Evolutionary conservation across 2,329 filamentous ascomycete genomes (phyloP).

Genomic region (Xylaria sp.): DNA sequence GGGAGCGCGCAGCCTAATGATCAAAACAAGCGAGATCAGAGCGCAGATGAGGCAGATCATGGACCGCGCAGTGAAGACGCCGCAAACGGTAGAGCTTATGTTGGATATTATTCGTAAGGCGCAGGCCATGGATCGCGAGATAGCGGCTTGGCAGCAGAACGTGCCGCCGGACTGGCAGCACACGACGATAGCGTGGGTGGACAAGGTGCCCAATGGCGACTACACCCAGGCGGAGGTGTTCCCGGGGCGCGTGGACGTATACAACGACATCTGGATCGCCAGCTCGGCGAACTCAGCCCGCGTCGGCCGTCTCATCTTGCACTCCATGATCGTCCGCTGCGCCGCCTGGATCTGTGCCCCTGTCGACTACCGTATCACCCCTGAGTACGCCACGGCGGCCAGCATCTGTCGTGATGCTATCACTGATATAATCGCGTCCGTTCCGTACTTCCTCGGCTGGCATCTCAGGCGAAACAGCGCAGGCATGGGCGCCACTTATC

Average conservation of each 20-base stretch:
- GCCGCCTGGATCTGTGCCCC: conserved; percentile 56
- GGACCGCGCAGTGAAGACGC: conserved; percentile 40
- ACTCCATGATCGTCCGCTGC: conserved; percentile 52
- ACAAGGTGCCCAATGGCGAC: conserved; percentile 47
- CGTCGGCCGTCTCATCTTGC: conserved; percentile 49
- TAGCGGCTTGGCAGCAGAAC: conserved; percentile 45
- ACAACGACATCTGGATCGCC: conserved; percentile 54
- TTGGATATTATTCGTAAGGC: conserved; percentile 47
- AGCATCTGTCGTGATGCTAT: conserved; percentile 48
- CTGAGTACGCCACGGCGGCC: conserved; percentile 53
- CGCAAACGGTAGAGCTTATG: conserved; percentile 47
- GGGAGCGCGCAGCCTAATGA: conserved; percentile 47
- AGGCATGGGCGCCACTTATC: conserved; percentile 28
- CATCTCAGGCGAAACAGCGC: conserved; percentile 41
- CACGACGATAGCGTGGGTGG: conserved; percentile 53
- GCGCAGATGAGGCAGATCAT: conserved; percentile 49
- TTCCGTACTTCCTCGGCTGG: conserved; percentile 60
- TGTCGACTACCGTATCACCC: conserved; percentile 57
- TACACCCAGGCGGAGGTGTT: conserved; percentile 51
- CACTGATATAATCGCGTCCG: conserved; percentile 54
- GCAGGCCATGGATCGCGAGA: conserved; percentile 48
- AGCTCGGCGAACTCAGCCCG: conserved; percentile 53
- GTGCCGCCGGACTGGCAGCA: conserved; percentile 48
- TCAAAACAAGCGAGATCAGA: conserved; percentile 52
- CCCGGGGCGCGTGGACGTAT: conserved; percentile 56